Conservation (phyloP, 2,329 filamentous ascomycete genomes). For the Xylogone sp. region DNA sequence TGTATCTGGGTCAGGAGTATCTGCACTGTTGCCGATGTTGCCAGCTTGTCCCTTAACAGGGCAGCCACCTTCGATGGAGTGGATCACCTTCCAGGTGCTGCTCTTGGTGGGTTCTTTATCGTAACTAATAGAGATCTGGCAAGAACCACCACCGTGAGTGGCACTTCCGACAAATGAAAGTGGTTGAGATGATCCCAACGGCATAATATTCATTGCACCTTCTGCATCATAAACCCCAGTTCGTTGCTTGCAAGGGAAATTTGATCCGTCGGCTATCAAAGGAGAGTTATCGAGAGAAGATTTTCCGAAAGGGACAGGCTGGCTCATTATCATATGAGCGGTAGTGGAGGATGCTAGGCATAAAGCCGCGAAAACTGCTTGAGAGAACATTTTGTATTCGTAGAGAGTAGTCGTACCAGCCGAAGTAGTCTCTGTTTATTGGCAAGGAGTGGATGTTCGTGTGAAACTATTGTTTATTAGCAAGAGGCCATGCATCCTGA, state of each 20-base stretch:
- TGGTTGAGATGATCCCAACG: conserved; percentile 56
- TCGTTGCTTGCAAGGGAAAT: conserved; percentile 82
- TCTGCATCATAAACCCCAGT: conserved; percentile 42
- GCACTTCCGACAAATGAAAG: conserved; percentile 69
- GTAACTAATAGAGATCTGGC: conserved; percentile 82
- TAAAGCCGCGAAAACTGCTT: conserved; percentile 47
- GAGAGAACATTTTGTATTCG: conserved; percentile 40
- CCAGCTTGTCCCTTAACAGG: conserved; percentile 55
- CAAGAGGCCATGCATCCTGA: neutral
- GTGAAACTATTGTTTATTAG: neutral
- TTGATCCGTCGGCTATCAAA: conserved; percentile 50
- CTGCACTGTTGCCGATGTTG: conserved; percentile 51
- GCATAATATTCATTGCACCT: conserved; percentile 53
- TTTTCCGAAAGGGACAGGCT: conserved; percentile 60
- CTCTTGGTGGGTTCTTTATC: conserved; percentile 64
- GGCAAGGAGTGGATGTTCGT: neutral
- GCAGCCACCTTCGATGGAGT: conserved; percentile 84
- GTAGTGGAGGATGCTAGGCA: conserved; percentile 56
- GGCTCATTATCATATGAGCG: conserved; percentile 73
- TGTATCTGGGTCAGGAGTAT: conserved; percentile 42
- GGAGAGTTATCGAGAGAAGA: conserved; percentile 58
- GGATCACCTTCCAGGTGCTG: conserved; percentile 82
- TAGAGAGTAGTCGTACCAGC: conserved; percentile 19
- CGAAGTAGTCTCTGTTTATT: conserved; percentile 13
- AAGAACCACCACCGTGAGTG: conserved; percentile 86